Conservation (phyloP, 2,329 filamentous ascomycete genomes). For the Diaporthe caulivora region DNA sequence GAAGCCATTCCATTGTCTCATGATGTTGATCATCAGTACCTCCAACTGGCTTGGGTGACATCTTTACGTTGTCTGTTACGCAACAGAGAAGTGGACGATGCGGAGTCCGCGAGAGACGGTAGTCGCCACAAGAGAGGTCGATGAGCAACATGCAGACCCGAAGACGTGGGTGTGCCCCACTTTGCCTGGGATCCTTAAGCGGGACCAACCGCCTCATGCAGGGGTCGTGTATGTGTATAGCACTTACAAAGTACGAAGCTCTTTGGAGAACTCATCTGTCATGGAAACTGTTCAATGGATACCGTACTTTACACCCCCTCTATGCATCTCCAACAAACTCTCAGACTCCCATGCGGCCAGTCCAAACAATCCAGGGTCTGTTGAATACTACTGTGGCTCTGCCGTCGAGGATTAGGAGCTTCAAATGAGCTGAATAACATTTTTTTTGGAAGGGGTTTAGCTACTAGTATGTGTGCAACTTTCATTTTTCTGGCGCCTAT, state of each 20-base stretch:
- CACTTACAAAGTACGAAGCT: not conserved
- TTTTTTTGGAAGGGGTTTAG: no score
- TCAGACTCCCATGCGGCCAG: no score
- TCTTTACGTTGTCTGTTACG: not conserved
- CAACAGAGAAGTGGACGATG: not conserved
- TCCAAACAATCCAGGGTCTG: no score
- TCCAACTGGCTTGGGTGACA: not conserved
- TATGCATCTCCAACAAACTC: no score
- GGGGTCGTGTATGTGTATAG: not conserved
- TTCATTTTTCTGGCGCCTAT: no score
- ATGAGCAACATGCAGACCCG: not conserved
- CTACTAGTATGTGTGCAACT: no score
- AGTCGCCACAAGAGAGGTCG: not conserved
- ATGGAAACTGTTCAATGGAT: not conserved
- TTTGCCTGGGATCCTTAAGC: not conserved
- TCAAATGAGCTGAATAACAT: no score
- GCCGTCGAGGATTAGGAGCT: no score
- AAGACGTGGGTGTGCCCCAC: slow-evolving; percentile 2
- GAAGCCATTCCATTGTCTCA: slow-evolving; percentile 21
- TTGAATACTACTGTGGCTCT: not conserved
- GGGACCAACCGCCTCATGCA: not conserved
- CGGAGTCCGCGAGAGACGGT: not conserved
- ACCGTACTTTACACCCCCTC: not conserved
- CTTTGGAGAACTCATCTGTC: not conserved
- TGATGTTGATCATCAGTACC: not conserved